Evolutionary conservation across 306 rosid genomes (phyloP).

Genomic region (Corylus heterophylla): DNA sequence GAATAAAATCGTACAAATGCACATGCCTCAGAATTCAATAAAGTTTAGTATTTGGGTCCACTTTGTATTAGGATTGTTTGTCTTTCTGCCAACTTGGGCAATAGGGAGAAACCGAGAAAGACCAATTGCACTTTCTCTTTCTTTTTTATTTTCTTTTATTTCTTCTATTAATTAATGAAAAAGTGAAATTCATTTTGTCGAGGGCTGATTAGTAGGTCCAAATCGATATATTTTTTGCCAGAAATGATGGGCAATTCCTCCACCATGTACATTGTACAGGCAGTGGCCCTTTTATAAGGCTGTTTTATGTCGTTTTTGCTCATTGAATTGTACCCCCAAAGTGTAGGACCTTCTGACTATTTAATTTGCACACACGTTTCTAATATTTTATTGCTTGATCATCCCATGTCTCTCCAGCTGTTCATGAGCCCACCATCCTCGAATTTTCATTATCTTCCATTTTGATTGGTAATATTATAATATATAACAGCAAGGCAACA

Average conservation of each 20-base stretch:
- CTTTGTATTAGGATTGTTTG: background rate
- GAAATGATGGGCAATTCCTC: slow-evolving; percentile 1
- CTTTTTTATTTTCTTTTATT: background rate
- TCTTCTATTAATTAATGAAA: background rate
- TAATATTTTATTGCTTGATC: background rate
- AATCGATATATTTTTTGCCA: background rate
- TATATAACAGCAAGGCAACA: background rate
- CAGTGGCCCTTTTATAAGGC: background rate
- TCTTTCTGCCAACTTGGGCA: background rate
- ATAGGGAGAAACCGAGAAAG: no score
- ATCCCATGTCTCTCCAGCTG: background rate
- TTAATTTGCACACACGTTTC: background rate
- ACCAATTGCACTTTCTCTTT: background rate
- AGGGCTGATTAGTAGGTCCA: background rate
- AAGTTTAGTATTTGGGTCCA: slow-evolving; percentile 20
- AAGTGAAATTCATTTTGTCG: background rate
- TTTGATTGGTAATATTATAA: background rate
- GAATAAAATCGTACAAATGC: slow-evolving; percentile 9
- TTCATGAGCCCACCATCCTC: background rate
- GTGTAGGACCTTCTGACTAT: background rate
- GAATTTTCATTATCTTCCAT: background rate
- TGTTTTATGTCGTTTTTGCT: background rate
- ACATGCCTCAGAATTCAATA: background rate
- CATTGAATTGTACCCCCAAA: background rate
- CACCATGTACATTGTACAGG: background rate